These are phyloP conservation scores for Osmanthus fragrans DNA, from an alignment of 257 asterid species.

Conservation along the genomic window DNA sequence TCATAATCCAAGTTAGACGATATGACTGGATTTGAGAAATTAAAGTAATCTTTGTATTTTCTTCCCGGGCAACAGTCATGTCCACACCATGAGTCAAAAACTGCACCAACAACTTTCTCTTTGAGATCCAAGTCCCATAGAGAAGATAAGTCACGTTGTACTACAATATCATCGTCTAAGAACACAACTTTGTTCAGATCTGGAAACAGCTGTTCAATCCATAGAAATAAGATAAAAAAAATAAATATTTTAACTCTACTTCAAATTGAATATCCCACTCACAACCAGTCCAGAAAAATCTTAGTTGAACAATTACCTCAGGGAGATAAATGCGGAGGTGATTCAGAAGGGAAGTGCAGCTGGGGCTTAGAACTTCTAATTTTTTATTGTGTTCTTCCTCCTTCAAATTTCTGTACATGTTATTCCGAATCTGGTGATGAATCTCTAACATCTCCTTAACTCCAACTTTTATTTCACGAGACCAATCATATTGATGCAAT, in stretches of 20 bases:
- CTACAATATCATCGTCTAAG: slow-evolving; percentile 83
- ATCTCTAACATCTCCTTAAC: too few relatives aligned
- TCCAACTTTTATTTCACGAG: slow-evolving; percentile 28
- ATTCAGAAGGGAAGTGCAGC: slow-evolving; percentile 72
- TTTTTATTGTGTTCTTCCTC: slow-evolving; percentile 41
- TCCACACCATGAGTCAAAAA: slow-evolving; percentile 66
- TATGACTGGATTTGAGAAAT: slow-evolving; percentile 60
- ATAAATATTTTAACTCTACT: slow-evolving; percentile 18
- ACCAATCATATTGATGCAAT: slow-evolving; percentile 84
- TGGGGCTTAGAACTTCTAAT: slow-evolving; percentile 56
- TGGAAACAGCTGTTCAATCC: slow-evolving; percentile 73
- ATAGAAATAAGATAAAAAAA: slow-evolving; percentile 38
- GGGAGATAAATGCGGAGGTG: slow-evolving; percentile 84
- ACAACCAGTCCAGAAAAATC: slow-evolving; percentile 14
- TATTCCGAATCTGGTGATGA: too few relatives aligned
- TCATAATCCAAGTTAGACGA: slow-evolving; percentile 48
- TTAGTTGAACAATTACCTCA: slow-evolving; percentile 49
- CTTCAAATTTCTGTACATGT: slow-evolving; percentile 41
- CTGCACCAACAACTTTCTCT: slow-evolving; percentile 85
- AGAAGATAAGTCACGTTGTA: slow-evolving; percentile 72
- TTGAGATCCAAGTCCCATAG: slow-evolving; percentile 84
- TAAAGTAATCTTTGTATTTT: slow-evolving; percentile 63
- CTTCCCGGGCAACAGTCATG: slow-evolving; percentile 66
- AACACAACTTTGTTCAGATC: slow-evolving; percentile 69
- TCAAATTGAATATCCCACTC: slow-evolving; percentile 23